These are phyloP conservation scores for Scleromitrula shiraiana DNA, from an alignment of 2,329 filamentous ascomycete genomes.

Conservation along the genomic window DNA sequence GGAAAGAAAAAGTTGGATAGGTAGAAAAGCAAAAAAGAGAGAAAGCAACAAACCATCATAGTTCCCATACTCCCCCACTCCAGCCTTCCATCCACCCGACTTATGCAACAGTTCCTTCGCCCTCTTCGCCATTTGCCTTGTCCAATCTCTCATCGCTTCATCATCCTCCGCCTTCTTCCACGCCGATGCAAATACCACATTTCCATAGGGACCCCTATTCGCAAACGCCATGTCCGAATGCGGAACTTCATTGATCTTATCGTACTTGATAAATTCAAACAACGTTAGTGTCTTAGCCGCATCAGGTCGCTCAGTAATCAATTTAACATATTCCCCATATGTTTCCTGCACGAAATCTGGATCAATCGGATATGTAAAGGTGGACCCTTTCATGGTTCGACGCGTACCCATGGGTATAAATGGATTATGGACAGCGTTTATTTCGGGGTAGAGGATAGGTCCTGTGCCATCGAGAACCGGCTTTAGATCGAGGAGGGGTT, in stretches of 20 bases:
- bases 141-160: constrained; percentile 12
- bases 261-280: constrained; percentile 17
- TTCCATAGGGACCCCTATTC: constrained; percentile 24
- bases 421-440: constrained; percentile 30
- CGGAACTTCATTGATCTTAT: constrained; percentile 15
- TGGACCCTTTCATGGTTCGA: constrained; percentile 32
- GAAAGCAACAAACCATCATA: not conserved
- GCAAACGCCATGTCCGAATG: constrained; percentile 22
- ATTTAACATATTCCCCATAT: constrained; percentile 24
- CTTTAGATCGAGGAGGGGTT: constrained; percentile 21
- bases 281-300: constrained; percentile 17
- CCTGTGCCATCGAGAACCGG: constrained; percentile 22
- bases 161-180: constrained; percentile 24
- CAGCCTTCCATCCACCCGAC: not conserved
- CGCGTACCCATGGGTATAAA: constrained; percentile 24
- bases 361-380: constrained; percentile 30
- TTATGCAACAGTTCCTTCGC: not conserved
- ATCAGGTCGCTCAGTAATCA: constrained; percentile 21
- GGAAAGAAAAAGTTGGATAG: too few relatives aligned
- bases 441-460: constrained; percentile 28
- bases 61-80: constrained; percentile 2
- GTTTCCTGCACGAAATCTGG: constrained; percentile 21
- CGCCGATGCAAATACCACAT: constrained; percentile 22
- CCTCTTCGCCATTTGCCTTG: constrained; percentile 11
- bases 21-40: not conserved